Conservation (phyloP, 495 filamentous ascomycete species). For the Xylaria grammica region DNA sequence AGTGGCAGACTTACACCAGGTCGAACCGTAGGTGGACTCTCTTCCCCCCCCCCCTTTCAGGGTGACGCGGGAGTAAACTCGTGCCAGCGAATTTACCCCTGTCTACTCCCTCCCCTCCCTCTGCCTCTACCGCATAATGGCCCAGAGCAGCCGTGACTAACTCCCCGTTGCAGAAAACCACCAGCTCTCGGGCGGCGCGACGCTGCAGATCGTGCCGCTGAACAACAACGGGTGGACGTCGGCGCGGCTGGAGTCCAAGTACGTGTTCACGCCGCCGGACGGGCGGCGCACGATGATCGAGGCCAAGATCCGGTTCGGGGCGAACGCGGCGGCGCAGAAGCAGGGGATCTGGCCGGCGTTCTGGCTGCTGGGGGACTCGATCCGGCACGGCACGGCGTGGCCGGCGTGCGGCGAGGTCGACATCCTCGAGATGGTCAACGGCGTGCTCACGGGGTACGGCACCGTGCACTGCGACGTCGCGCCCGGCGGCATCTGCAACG, state of each 20-base stretch:
- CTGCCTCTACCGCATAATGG: neutral
- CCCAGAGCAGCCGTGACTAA: neutral
- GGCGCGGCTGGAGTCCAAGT: slow-evolving; percentile 52
- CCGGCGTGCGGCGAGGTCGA: slow-evolving; percentile 58
- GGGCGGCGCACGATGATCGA: slow-evolving; percentile 48
- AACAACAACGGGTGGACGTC: slow-evolving; percentile 53
- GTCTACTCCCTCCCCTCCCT: neutral
- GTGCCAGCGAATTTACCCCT: neutral
- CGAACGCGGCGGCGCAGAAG: slow-evolving; percentile 40
- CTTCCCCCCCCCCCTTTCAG: neutral
- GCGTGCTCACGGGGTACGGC: slow-evolving; percentile 48
- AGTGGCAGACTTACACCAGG: slow-evolving; percentile 48
- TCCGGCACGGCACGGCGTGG: slow-evolving; percentile 48
- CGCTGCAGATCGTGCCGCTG: slow-evolving; percentile 54
- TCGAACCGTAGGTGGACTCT: slow-evolving; percentile 24
- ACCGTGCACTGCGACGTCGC: slow-evolving; percentile 53
- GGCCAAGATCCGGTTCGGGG: slow-evolving; percentile 50
- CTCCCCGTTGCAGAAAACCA: slow-evolving; percentile 34
- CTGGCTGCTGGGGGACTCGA: slow-evolving; percentile 53
- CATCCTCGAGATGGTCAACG: slow-evolving; percentile 56
- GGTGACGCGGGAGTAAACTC: neutral
- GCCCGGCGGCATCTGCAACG: slow-evolving; percentile 53
- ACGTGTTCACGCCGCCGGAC: slow-evolving; percentile 47
- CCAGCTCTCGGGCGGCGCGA: slow-evolving; percentile 48
- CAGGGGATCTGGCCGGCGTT: slow-evolving; percentile 61